Base-by-base conservation (phyloP, 768 basidiomycete species). In the Kwoniella sp. region DNA sequence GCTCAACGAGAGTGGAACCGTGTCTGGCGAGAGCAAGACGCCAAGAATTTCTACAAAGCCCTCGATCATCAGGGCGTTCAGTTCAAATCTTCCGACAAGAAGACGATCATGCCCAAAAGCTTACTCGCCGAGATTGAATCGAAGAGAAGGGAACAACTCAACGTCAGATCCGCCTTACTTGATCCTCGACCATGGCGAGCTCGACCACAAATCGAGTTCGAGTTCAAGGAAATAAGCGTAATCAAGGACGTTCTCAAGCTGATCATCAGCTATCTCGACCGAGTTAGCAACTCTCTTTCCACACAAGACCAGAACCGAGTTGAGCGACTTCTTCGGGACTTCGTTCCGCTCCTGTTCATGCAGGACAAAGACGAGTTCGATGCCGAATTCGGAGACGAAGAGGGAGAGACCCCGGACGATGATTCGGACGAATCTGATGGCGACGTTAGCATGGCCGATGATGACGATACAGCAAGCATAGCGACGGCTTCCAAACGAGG, bases 21-120 rank as follows among this genome's bases (percentile, higher is more conserved):
- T 66, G 94, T 93, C 17, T 98, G 96, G 96, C 86, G 93, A 56
- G 95, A 97, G 79, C 90, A 94, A 55, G 81, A 99, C 74, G 89
- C 89, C 61, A 93, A 93, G 83, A 98, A 98, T 83, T 98, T 94
- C 79, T 95, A 96, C 87, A 97, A 95, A 82, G 89, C 90, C 30
- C 87, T 98, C 55, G 96, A 99, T 78, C 92, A 96, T 76, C 94
- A 96, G 79, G 94, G 93, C 20, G 90, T 91, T 79, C 87, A 85
- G 65, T 96, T 95, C 87, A 98, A 97, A 83, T 85, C 85, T 63
- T 94, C 92, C 80, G 96, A 99, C 84, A 97, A 97, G 86, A 82
- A 81, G 71, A 75, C 76, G 1, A 72, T 81, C 60, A 69, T 76
- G n/a, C 63, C 73, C 26, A 82, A 82, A 68, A 75, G 74, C 34